Conservation (phyloP, 441 rosid genomes). For the Euphorbia corollata region DNA sequence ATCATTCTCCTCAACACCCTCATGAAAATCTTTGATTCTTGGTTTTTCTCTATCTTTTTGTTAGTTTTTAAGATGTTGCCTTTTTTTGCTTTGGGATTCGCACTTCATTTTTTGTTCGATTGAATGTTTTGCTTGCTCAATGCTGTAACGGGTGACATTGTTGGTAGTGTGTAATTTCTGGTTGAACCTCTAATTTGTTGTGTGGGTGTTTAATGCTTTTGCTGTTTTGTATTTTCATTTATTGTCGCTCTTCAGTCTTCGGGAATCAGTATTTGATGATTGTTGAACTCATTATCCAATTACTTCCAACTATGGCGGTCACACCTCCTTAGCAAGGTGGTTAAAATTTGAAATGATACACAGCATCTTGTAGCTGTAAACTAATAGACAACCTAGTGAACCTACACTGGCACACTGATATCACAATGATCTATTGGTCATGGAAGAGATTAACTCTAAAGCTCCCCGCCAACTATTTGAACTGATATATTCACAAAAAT, state of each 20-base stretch:
- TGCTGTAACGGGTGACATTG: background rate
- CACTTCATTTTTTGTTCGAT: background rate
- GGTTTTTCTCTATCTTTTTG: background rate
- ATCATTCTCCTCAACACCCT: slow-evolving; percentile 29
- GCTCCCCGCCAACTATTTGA: no score
- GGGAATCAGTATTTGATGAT: background rate
- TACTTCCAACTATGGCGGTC: no score
- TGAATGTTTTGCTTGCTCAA: background rate
- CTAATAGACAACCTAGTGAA: no score
- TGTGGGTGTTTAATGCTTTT: background rate
- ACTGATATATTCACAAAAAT: no score
- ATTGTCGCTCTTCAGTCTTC: background rate
- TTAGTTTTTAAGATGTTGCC: background rate
- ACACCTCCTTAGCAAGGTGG: no score
- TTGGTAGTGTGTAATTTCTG: background rate
- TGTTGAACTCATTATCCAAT: background rate
- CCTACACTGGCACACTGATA: no score
- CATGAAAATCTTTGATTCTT: slow-evolving; percentile 21
- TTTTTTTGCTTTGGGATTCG: background rate
- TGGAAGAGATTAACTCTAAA: no score
- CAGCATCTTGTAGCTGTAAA: no score
- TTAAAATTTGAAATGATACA: no score
- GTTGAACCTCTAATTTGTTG: background rate
- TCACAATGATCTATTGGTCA: no score
- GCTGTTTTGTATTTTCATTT: background rate